Conservation (phyloP, 2,329 filamentous ascomycete genomes). For the Trichophyton equinum region DNA sequence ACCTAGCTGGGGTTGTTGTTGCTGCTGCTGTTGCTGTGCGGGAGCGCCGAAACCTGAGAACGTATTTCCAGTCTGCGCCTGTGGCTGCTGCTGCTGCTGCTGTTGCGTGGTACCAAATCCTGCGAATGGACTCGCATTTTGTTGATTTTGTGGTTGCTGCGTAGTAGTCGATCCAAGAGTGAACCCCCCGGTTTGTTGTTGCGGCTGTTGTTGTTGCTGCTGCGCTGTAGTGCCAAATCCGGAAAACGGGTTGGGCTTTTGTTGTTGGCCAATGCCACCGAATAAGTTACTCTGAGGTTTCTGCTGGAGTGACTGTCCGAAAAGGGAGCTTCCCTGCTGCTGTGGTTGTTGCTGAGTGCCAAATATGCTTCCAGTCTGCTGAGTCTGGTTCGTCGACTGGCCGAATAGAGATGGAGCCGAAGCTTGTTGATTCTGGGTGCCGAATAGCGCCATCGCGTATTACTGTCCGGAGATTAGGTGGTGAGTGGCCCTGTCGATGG, state of each 20-base stretch:
- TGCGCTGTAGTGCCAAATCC: conserved; percentile 23
- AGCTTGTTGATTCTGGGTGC: conserved; percentile 11
- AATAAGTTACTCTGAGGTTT: conserved; percentile 17
- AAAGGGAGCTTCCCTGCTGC: conserved; percentile 13
- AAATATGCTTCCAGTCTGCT: conserved; percentile 12
- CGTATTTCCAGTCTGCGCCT: conserved; percentile 27
- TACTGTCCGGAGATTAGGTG: neutral
- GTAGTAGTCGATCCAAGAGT: conserved; percentile 7
- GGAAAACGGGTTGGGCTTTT: conserved; percentile 31
- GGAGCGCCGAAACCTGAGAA: conserved; percentile 26
- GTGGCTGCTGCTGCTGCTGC: conserved; percentile 14
- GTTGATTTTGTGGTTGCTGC: conserved; percentile 13
- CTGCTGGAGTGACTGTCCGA: conserved; percentile 12
- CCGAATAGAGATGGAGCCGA: conserved; percentile 10
- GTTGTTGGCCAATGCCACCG: conserved; percentile 21
- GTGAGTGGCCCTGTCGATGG: neutral
- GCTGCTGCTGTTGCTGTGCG: conserved; percentile 15
- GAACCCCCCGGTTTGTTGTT: conserved; percentile 24
- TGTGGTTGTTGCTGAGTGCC: conserved; percentile 15
- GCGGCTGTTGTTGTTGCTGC: conserved; percentile 22
- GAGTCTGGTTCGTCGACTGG: conserved; percentile 10
- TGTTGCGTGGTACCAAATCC: conserved; percentile 5
- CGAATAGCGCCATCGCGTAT: conserved; percentile 11
- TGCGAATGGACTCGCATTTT: conserved; percentile 5
- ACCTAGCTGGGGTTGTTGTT: conserved; percentile 29